These are phyloP conservation scores for Lenzites betulinus DNA, from an alignment of 768 basidiomycete genomes.

Conservation along the genomic window DNA sequence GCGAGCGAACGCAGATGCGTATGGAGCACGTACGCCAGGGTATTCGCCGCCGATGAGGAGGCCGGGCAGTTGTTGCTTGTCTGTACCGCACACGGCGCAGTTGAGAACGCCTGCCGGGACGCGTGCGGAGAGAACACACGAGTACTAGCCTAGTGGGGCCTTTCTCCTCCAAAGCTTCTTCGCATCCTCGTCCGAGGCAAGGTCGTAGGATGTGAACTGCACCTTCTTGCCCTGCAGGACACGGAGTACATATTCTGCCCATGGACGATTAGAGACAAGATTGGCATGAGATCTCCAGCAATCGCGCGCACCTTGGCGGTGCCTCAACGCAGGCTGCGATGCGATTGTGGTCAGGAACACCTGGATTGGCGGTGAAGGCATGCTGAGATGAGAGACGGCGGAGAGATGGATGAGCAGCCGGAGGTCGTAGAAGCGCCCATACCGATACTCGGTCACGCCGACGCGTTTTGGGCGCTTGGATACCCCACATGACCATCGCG, in stretches of 20 bases:
- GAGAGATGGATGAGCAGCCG: neutral
- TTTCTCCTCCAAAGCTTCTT: constrained; percentile 82
- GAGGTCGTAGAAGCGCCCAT: neutral
- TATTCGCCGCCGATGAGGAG: constrained; percentile 77
- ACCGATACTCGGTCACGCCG: neutral
- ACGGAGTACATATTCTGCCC: constrained; percentile 74
- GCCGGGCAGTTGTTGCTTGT: constrained; percentile 83
- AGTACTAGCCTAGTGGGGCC: constrained; percentile 60
- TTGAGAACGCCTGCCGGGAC: neutral
- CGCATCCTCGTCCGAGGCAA: constrained; percentile 82
- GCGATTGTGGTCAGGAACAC: constrained; percentile 88
- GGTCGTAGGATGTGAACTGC: constrained; percentile 77
- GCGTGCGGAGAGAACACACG: neutral
- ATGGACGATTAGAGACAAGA: neutral
- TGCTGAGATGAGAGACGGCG: constrained; percentile 27
- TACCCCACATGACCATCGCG: constrained; percentile 22
- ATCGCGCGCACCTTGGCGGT: constrained; percentile 64
- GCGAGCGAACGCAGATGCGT: neutral
- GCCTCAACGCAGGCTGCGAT: constrained; percentile 73
- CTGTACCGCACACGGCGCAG: constrained; percentile 38
- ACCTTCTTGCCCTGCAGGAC: constrained; percentile 88
- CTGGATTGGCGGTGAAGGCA: constrained; percentile 84
- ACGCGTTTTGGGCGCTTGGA: constrained; percentile 2
- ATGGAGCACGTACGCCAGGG: constrained; percentile 62
- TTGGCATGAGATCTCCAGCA: neutral